A percentile compares a stretch with the other conserved stretches of the same genome.
These are phyloP conservation scores for Mallotus japonicus DNA, from an alignment of 441 rosid genomes.

Conservation along the genomic window DNA sequence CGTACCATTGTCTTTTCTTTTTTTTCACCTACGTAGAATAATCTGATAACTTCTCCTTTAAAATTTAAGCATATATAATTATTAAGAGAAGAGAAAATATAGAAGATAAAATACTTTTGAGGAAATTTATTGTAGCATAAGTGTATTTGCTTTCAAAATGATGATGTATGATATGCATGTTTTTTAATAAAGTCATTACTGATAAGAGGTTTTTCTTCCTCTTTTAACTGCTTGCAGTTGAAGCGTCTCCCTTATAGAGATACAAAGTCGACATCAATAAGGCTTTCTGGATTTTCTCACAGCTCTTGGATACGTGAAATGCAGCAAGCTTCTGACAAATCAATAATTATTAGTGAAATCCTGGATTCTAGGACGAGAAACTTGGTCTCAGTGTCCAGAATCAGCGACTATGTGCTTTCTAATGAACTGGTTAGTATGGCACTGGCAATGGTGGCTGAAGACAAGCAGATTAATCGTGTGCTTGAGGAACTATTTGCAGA, in stretches of 20 bases:
- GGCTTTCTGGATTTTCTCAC: conserved; percentile 64
- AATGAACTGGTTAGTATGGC: conserved; percentile 94
- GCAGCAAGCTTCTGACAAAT: conserved; percentile 91
- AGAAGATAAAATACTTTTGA: neutral
- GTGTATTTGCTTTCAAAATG: neutral
- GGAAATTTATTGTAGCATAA: neutral
- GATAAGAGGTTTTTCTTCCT: conserved; percentile 14
- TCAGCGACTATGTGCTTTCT: conserved; percentile 87
- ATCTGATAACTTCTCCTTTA: too few species aligned
- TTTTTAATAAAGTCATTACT: conserved; percentile 13
- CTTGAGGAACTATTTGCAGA: conserved; percentile 84
- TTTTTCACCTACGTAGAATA: too few species aligned
- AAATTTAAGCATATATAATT: neutral
- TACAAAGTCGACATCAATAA: conserved; percentile 40
- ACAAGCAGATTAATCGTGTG: conserved; percentile 89
- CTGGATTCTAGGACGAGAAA: conserved; percentile 94
- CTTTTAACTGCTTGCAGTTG: conserved; percentile 45
- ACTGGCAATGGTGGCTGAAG: conserved; percentile 90
- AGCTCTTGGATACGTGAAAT: conserved; percentile 90
- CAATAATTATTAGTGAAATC: conserved; percentile 85
- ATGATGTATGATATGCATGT: neutral
- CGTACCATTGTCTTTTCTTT: too few species aligned
- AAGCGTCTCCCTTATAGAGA: conserved; percentile 76
- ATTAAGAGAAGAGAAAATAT: neutral
- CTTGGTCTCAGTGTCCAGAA: conserved; percentile 85